Evolutionary conservation across 768 basidiomycete species (phyloP).

Genomic region (Erythrobasidium yunnanense): DNA sequence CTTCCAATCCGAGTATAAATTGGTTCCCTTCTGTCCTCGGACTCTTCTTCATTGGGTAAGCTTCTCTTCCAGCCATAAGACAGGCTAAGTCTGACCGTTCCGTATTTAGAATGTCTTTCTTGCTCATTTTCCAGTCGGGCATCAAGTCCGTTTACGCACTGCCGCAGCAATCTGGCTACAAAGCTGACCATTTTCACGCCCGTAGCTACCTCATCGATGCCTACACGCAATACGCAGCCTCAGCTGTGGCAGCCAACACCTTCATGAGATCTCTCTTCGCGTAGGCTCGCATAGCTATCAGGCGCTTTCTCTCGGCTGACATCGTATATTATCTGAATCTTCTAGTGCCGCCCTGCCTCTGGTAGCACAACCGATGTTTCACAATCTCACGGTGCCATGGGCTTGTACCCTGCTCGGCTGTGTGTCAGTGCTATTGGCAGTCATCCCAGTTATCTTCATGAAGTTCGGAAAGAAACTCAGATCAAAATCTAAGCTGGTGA

Average conservation of each 20-base stretch:
- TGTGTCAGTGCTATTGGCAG: conserved; percentile 17
- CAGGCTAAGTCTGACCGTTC: not conserved
- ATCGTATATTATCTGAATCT: conserved; percentile 3
- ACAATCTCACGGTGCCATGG: conserved; percentile 39
- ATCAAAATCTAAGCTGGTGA: not conserved
- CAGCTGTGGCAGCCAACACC: conserved; percentile 39
- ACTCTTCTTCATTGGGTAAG: conserved; percentile 37
- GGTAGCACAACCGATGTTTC: conserved; percentile 39
- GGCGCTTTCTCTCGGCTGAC: not conserved
- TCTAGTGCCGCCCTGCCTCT: conserved; percentile 37
- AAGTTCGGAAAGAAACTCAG: conserved; percentile 11
- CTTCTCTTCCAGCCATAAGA: not conserved
- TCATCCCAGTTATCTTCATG: conserved; percentile 32
- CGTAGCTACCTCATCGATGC: conserved; percentile 32
- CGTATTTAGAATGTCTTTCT: conserved; percentile 36
- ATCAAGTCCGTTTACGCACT: conserved; percentile 30
- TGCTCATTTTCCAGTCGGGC: conserved; percentile 41
- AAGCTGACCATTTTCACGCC: not conserved
- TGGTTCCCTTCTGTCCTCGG: conserved; percentile 38
- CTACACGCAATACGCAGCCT: conserved; percentile 39
- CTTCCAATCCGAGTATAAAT: conserved; percentile 11
- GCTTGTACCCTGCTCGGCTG: conserved; percentile 33
- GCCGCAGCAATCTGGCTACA: no score
- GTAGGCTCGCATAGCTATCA: not conserved
- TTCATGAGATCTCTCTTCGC: conserved; percentile 40